Conservation (phyloP, 208 protist genomes). For the Acanthamoeba healyi region DNA sequence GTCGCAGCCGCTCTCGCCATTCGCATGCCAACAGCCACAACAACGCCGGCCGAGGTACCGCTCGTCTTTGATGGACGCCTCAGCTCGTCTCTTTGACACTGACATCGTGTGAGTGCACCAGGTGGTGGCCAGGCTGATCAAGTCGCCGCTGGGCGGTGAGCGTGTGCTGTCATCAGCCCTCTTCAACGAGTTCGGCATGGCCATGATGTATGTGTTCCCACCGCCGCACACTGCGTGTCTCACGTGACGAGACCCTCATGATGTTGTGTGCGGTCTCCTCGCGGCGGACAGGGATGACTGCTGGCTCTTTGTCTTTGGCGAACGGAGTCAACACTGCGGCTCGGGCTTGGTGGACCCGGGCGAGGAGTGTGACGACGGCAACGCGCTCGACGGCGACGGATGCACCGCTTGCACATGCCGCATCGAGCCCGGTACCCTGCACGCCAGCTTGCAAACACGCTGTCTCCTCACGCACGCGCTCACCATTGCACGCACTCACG, state of each 20-base stretch:
- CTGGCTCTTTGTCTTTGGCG: neutral
- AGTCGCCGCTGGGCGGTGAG: neutral
- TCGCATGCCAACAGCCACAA: neutral
- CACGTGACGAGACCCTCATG: no score
- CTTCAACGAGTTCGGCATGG: neutral
- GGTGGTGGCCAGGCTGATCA: neutral
- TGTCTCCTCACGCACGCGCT: no score
- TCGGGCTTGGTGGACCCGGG: neutral
- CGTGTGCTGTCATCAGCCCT: neutral
- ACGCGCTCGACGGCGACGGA: neutral
- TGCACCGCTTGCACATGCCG: neutral
- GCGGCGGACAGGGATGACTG: neutral
- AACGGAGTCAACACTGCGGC: neutral
- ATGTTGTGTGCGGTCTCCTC: neutral
- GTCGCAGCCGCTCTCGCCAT: neutral
- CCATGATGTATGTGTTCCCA: neutral
- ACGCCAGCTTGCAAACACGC: no score
- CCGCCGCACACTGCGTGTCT: no score
- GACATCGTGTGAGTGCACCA: no score
- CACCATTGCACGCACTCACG: no score
- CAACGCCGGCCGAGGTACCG: no score
- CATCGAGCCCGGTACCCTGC: neutral
- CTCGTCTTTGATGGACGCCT: no score
- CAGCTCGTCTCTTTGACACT: no score
- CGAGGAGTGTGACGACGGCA: conserved; percentile 8